Conservation (phyloP, 2,329 filamentous ascomycete species). For the Neophaeococcomyces aloes region DNA sequence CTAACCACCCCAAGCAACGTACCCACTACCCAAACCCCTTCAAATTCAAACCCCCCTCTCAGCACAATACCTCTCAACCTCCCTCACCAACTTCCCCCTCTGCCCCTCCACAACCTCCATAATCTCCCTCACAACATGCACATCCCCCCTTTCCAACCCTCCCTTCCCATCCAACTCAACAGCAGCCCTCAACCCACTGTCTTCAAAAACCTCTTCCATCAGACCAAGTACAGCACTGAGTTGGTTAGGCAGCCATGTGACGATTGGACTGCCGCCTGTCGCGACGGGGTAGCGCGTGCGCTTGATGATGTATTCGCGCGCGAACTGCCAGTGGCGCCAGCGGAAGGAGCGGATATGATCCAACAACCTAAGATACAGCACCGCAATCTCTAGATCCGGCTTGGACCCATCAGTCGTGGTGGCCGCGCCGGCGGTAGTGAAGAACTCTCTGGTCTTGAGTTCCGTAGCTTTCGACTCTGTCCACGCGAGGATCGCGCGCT, state of each 20-base stretch:
- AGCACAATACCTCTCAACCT: constrained; percentile 37
- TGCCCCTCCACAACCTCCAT: constrained; percentile 28
- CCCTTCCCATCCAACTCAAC: background rate
- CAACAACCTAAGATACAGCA: constrained; percentile 36
- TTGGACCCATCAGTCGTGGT: too few species aligned
- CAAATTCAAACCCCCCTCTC: constrained; percentile 31
- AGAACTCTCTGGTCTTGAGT: constrained; percentile 30
- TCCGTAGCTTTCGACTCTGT: constrained; percentile 48
- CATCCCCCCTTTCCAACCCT: constrained; percentile 5
- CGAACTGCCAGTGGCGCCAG: constrained; percentile 41
- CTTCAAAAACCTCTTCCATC: constrained; percentile 37
- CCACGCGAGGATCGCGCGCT: constrained; percentile 70
- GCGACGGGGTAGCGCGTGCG: constrained; percentile 37
- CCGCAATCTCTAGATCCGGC: constrained; percentile 29
- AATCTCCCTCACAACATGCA: constrained; percentile 24
- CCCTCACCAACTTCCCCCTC: constrained; percentile 30
- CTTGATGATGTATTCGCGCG: constrained; percentile 39
- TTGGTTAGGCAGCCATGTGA: constrained; percentile 41
- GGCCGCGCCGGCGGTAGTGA: constrained; percentile 18
- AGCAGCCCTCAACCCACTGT: constrained; percentile 11
- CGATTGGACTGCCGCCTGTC: constrained; percentile 40
- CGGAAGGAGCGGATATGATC: constrained; percentile 41
- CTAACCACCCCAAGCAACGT: background rate
- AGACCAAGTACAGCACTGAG: constrained; percentile 39
- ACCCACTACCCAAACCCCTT: background rate